These are phyloP conservation scores for Colletotrichum gloeosporioides DNA, from an alignment of 2,329 filamentous ascomycete genomes.

Conservation along the genomic window DNA sequence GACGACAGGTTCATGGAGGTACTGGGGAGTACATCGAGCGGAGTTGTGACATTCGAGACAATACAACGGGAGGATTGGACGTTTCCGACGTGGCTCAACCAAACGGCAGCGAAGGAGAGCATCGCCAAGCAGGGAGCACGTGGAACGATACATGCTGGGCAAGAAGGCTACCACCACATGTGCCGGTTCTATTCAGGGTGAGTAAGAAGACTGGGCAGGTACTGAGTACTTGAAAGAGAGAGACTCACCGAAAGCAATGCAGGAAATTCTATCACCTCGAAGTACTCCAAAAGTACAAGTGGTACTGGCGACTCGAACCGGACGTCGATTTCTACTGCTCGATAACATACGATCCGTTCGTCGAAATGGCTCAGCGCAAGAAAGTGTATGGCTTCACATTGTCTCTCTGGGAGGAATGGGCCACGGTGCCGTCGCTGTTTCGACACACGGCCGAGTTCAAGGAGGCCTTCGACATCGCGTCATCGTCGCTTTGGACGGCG, in stretches of 20 bases:
- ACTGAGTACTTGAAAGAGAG: too few species aligned
- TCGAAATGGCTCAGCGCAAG: constrained; percentile 46
- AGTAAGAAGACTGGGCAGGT: constrained; percentile 23
- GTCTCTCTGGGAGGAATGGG: constrained; percentile 46
- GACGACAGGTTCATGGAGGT: constrained; percentile 40
- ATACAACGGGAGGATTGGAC: constrained; percentile 45
- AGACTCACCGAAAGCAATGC: not conserved
- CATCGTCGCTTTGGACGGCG: constrained; percentile 44
- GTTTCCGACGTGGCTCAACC: constrained; percentile 41
- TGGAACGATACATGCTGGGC: constrained; percentile 41
- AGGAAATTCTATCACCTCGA: constrained; percentile 50
- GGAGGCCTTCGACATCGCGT: constrained; percentile 36
- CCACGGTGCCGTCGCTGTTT: constrained; percentile 47
- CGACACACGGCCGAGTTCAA: constrained; percentile 46
- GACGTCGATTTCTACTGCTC: constrained; percentile 50
- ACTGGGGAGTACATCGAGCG: constrained; percentile 40
- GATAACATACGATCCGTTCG: constrained; percentile 53
- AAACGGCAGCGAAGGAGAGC: constrained; percentile 32
- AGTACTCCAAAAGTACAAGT: constrained; percentile 45
- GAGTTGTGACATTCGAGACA: constrained; percentile 45
- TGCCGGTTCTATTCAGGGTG: constrained; percentile 50
- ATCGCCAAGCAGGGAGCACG: constrained; percentile 37
- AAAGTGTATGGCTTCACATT: constrained; percentile 52
- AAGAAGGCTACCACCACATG: constrained; percentile 46
- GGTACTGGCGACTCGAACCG: constrained; percentile 53